Evolutionary conservation across 768 basidiomycete genomes (phyloP), one percentile per base, ranked within the genome.

Genomic region (Inosperma sp.): DNA sequence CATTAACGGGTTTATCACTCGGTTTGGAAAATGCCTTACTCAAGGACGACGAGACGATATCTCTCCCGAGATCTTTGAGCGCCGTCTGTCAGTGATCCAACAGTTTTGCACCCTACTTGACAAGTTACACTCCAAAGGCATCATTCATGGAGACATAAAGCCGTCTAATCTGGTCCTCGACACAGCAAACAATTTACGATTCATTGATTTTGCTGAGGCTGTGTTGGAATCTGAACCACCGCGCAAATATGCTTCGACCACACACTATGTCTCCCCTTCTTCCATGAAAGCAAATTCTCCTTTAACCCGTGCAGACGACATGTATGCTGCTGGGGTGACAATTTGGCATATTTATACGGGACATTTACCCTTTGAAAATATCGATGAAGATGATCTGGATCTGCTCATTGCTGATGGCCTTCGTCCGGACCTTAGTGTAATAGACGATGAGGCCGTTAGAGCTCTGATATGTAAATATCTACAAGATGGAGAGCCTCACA

Each of bases 251-350:
- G 48, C 36, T 36, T 49, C 26, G 17, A 49, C 48, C 22, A 37
- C 48, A 33, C 48, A 49, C 27, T 49, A 21, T 31, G 5, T 30
- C 27, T 49, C 48, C 37, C 48, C 48, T 33, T 49, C 22, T 33
- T 41, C 36, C 22, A 49, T 29, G 17, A 39, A 49, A 23, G 2
- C 27, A 41, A 30, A 14, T 23, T 34, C 45, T 25, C 55, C 59
- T 39, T 48, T 57, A 29, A 54, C 52, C 46, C 30, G 41, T 41
- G 50, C 56, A 36, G 61, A 64, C 43, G 61, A 64, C 29, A 37
- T 62, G 29, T 64, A 62, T 51, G 61, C 62, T n/a, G 48, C 58
- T 34, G 62, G 61, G 25, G 50, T 62, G 35, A 55, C 56, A 13
- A 62, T 61, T 48, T 63, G 55, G 58, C 47, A 61, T 34, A 56